phyloP scores from a whole-genome alignment of 2,329 filamentous ascomycete genomes.

The Arthrinium phaeospermum region DNA sequence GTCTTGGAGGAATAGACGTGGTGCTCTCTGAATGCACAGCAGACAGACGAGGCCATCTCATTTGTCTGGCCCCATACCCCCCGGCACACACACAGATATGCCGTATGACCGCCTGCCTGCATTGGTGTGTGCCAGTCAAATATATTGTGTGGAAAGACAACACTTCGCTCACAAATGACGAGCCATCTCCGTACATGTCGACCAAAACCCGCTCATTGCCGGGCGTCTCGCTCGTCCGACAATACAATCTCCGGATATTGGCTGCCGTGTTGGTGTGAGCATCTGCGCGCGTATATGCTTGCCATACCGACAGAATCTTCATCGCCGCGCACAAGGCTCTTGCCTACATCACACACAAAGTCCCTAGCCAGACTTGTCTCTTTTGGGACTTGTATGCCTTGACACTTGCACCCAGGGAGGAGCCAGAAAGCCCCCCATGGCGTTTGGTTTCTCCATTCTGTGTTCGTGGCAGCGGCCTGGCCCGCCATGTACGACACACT shows the following conservation, averaged over 20 bases:
- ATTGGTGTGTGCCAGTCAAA: slow-evolving; percentile 3
- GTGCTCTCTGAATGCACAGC: background rate
- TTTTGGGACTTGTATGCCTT: background rate
- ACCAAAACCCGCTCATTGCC: background rate
- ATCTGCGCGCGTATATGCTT: slow-evolving; percentile 16
- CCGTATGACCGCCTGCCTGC: slow-evolving; percentile 10
- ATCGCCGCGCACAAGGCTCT: background rate
- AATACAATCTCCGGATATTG: background rate
- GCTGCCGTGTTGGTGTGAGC: background rate
- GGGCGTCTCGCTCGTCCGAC: slow-evolving; percentile 12
- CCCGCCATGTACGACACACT: background rate
- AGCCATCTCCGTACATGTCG: background rate
- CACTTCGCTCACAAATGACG: background rate
- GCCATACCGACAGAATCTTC: background rate
- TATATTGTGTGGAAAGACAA: background rate
- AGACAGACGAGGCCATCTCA: background rate
- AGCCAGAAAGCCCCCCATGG: background rate
- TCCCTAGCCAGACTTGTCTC: background rate
- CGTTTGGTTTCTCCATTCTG: background rate
- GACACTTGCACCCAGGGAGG: background rate
- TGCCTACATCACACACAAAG: background rate
- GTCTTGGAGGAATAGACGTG: background rate
- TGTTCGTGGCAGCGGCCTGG: slow-evolving; percentile 9
- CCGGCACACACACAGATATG: background rate
- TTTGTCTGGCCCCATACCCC: background rate